A percentile compares a stretch with the other conserved stretches of the same genome.
phyloP scores from a whole-genome alignment of 139 green algal species.

The Pseudopediastrum boryanum region DNA sequence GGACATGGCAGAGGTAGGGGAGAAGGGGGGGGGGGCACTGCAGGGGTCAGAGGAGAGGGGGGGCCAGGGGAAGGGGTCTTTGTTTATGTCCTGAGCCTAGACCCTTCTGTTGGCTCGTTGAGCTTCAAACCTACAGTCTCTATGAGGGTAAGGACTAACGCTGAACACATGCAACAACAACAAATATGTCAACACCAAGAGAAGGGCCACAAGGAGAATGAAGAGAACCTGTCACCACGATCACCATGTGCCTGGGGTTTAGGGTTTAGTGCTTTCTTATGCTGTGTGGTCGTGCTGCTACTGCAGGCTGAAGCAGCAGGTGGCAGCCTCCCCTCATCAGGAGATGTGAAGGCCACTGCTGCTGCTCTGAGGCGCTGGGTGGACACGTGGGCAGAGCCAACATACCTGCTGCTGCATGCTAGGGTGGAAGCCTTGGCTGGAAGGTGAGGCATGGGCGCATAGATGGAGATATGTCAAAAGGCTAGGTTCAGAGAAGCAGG shows the following conservation, averaged over 20 bases:
- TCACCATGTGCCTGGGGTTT: no score
- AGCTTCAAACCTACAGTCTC: neutral
- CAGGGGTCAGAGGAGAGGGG: neutral
- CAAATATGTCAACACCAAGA: no score
- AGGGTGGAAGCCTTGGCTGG: conserved; percentile 51
- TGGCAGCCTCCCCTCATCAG: neutral
- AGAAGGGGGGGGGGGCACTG: neutral
- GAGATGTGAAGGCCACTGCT: conserved; percentile 3
- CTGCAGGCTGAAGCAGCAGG: no score
- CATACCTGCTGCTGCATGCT: conserved; percentile 68
- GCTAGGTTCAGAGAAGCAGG: neutral
- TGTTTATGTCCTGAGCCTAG: neutral
- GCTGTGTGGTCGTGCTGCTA: no score
- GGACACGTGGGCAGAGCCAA: conserved; percentile 55
- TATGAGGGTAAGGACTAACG: neutral
- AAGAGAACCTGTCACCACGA: no score
- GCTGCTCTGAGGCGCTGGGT: conserved; percentile 72
- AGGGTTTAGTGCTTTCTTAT: no score
- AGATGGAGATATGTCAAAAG: neutral
- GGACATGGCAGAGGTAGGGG: conserved; percentile 40
- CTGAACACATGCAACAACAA: no score
- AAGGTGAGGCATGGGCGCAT: conserved; percentile 38
- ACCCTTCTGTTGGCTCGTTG: neutral
- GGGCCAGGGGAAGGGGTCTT: no score
- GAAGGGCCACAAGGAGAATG: no score